These are phyloP conservation scores for Iberis pinnata DNA, from an alignment of 345 rosid species.

Conservation along the genomic window DNA sequence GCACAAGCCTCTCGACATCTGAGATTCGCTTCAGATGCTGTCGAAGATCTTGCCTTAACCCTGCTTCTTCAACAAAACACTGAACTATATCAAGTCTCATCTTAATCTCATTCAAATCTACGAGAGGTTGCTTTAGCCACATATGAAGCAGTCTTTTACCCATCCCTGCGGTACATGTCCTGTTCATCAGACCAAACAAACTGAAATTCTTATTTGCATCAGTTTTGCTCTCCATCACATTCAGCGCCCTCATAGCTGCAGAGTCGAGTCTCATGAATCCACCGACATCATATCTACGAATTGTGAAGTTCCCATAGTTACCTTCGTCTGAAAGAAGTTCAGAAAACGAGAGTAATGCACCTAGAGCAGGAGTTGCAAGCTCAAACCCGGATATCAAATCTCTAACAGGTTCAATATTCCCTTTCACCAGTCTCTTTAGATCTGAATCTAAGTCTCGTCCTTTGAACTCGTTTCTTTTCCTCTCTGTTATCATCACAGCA, in stretches of 20 bases:
- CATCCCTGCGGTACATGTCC: conserved; percentile 98
- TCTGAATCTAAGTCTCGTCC: conserved; percentile 86
- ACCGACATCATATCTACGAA: conserved; percentile 52
- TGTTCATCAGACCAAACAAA: conserved; percentile 93
- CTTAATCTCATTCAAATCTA: conserved; percentile 68
- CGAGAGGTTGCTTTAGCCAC: conserved; percentile 95
- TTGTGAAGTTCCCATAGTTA: conserved; percentile 68
- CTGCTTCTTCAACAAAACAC: conserved; percentile 85
- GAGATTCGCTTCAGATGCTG: conserved; percentile 89
- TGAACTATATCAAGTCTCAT: conserved; percentile 78
- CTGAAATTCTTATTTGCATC: conserved; percentile 95
- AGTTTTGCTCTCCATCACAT: conserved; percentile 89
- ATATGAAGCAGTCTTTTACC: conserved; percentile 85
- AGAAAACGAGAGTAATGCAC: conserved; percentile 70
- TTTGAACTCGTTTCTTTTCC: conserved; percentile 78
- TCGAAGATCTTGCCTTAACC: conserved; percentile 79
- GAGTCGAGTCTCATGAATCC: conserved; percentile 87
- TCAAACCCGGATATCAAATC: conserved; percentile 82
- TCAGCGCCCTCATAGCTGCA: conserved; percentile 92
- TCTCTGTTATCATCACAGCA: conserved; percentile 80
- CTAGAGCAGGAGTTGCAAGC: conserved; percentile 75
- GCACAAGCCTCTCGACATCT: conserved; percentile 69
- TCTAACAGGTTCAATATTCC: conserved; percentile 72
- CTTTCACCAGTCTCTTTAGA: conserved; percentile 78
- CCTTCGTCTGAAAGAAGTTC: conserved; percentile 82